phyloP scores from a whole-genome alignment of 257 asterid genomes.

The Capsicum baccatum region DNA sequence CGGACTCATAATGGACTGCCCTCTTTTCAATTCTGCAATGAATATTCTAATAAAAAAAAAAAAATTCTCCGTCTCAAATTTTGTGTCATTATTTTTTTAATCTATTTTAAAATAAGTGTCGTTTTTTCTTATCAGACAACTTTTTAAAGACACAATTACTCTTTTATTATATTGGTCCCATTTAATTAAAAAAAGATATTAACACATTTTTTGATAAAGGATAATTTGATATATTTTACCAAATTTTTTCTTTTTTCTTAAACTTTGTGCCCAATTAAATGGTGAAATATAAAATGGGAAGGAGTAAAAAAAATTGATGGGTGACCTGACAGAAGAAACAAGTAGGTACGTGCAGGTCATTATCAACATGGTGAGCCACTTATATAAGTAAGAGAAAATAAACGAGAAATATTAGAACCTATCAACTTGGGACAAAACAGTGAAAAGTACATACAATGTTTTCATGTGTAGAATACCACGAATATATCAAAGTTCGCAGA shows the following conservation, averaged over 20 bases:
- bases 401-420: not conserved
- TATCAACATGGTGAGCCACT: slow-evolving; percentile 27
- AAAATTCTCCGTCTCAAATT: too few species aligned
- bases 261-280: too few species aligned
- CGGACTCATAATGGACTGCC: not conserved
- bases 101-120: too few species aligned
- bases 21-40: not conserved
- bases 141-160: too few species aligned
- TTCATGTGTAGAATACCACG: not conserved
- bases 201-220: too few species aligned
- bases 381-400: not conserved
- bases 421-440: slow-evolving; percentile 9
- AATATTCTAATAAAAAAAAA: not conserved
- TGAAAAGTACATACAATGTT: not conserved
- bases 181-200: too few species aligned
- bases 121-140: too few species aligned
- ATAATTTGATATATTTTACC: too few species aligned
- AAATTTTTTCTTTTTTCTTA: too few species aligned
- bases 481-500: not conserved
- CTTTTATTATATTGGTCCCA: too few species aligned
- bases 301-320: not conserved
- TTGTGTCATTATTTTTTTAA: too few species aligned
- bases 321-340: not conserved
- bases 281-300: too few species aligned
- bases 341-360: slow-evolving; percentile 29